Evolutionary conservation across 768 basidiomycete genomes (phyloP).

Genomic region (Panellus pusillus): DNA sequence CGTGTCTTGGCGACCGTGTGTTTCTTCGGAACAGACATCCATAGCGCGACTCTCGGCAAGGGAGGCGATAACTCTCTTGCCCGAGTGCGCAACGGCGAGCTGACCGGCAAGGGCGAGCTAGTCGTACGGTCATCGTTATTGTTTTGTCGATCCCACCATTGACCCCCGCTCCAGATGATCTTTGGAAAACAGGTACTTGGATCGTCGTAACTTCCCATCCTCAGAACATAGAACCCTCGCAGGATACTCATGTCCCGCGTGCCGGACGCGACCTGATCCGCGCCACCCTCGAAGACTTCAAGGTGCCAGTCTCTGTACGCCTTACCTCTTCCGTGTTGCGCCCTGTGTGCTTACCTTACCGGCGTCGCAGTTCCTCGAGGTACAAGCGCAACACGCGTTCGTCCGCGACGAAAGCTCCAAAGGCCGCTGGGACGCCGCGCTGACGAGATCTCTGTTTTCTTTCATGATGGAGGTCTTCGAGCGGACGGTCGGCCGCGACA

Average conservation of each 20-base stretch:
- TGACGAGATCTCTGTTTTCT: conserved; percentile 74
- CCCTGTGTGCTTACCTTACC: background rate
- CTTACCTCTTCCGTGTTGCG: background rate
- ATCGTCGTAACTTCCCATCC: background rate
- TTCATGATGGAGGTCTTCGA: conserved; percentile 96
- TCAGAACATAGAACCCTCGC: background rate
- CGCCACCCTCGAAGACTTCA: conserved; percentile 76
- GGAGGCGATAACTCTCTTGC: conserved; percentile 81
- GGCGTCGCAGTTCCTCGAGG: conserved; percentile 76
- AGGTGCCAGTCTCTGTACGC: conserved; percentile 64
- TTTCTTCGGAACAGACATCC: conserved; percentile 95
- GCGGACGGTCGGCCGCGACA: conserved; percentile 79
- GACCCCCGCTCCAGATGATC: conserved; percentile 62
- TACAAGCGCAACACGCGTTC: conserved; percentile 97
- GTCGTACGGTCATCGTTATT: conserved; percentile 50
- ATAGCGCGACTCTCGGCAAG: conserved; percentile 82
- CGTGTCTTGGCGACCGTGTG: conserved; percentile 84
- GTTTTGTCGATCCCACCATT: background rate
- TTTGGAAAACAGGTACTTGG: conserved; percentile 83
- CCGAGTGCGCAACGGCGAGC: conserved; percentile 71
- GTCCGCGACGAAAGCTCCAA: conserved; percentile 91
- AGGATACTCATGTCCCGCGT: conserved; percentile 94
- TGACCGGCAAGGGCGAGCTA: conserved; percentile 79
- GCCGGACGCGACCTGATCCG: conserved; percentile 85
- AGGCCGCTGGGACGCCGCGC: conserved; percentile 93